These are phyloP conservation scores for Gamsiella multidivaricata DNA, from an alignment of 192 early-diverging fungal species.

Conservation along the genomic window DNA sequence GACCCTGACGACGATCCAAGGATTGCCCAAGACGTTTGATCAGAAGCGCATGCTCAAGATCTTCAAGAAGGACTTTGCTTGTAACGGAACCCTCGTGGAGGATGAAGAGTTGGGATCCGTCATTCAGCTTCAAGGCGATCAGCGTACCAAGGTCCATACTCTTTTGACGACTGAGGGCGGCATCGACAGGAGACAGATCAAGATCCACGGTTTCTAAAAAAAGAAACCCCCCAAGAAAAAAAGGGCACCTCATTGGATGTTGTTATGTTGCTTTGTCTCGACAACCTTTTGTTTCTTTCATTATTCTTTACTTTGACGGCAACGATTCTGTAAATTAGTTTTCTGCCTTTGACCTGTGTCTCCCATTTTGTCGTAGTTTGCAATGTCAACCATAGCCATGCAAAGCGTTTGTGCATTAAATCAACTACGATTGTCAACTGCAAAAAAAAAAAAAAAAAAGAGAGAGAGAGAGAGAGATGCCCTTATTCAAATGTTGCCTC, in stretches of 20 bases:
- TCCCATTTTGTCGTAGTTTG: no score
- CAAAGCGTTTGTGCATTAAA: slow-evolving; percentile 4
- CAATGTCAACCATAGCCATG: slow-evolving; percentile 1
- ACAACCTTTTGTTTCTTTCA: slow-evolving; percentile 2
- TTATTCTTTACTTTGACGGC: background rate
- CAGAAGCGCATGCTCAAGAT: slow-evolving; percentile 93
- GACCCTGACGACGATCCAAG: slow-evolving; percentile 95
- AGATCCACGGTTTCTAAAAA: slow-evolving; percentile 96
- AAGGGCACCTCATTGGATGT: background rate
- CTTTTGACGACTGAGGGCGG: slow-evolving; percentile 79
- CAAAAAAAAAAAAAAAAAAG: background rate
- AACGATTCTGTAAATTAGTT: background rate
- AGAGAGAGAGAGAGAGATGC: background rate
- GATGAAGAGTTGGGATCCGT: slow-evolving; percentile 93
- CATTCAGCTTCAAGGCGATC: slow-evolving; percentile 96
- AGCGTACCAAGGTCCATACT: slow-evolving; percentile 82
- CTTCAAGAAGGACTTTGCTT: slow-evolving; percentile 97
- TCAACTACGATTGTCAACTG: background rate
- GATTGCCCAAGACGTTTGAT: slow-evolving; percentile 87
- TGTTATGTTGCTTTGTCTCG: slow-evolving; percentile 2
- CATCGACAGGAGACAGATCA: slow-evolving; percentile 89
- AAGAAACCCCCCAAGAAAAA: slow-evolving; percentile 42
- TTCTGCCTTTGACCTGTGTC: background rate
- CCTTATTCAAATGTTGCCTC: no score
- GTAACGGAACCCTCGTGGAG: slow-evolving; percentile 94